Conservation (phyloP, 345 rosid genomes). For the Citrus mangshanensis region DNA sequence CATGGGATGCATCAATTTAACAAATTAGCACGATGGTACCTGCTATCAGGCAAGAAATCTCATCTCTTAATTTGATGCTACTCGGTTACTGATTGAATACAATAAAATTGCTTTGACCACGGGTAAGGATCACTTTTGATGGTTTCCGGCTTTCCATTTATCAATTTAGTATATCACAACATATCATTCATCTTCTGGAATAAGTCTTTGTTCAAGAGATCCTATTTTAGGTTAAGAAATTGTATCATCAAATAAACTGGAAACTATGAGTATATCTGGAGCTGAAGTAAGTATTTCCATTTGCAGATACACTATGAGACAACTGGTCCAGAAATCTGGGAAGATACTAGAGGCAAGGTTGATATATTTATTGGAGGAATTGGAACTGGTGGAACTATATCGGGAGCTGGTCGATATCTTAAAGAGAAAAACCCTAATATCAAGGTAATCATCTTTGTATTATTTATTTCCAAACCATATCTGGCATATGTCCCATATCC, state of each 20-base stretch:
- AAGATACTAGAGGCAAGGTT: conserved; percentile 76
- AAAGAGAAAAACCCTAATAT: conserved; percentile 71
- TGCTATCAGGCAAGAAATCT: neutral
- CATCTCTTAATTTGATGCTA: neutral
- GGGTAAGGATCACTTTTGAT: neutral
- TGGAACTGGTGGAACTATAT: conserved; percentile 89
- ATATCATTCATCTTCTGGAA: neutral
- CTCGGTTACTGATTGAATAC: too few species aligned
- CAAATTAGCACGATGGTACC: neutral
- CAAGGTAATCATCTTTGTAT: conserved; percentile 44
- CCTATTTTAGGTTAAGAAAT: neutral
- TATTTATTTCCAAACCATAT: neutral
- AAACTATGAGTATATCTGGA: neutral
- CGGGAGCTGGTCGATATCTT: conserved; percentile 70
- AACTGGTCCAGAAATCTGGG: conserved; percentile 91
- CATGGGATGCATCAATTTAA: neutral
- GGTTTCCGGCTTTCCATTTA: neutral
- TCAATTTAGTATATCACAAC: neutral
- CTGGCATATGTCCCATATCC: neutral
- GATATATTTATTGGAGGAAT: conserved; percentile 75
- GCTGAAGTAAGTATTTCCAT: conserved; percentile 9
- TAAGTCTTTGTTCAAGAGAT: neutral
- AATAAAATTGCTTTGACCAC: neutral
- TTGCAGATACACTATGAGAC: conserved; percentile 81
- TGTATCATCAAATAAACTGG: neutral